phyloP scores from a whole-genome alignment of 2,329 filamentous ascomycete species.

The Lecanicillium sp. region DNA sequence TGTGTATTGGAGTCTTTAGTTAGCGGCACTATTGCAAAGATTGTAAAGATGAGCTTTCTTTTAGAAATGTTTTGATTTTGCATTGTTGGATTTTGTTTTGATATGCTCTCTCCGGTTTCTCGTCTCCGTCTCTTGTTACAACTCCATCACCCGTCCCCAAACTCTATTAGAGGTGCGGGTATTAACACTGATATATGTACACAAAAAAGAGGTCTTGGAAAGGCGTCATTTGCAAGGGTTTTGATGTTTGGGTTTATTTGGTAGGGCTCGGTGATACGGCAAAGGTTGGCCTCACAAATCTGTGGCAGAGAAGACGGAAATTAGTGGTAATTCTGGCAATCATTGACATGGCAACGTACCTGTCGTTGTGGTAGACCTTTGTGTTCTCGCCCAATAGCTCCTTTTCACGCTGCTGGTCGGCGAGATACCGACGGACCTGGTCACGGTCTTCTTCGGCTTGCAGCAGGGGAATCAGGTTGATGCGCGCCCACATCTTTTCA shows the following conservation, averaged over 20 bases:
- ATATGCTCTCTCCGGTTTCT: too few relatives aligned
- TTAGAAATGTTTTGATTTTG: too few relatives aligned
- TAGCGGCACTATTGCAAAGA: too few relatives aligned
- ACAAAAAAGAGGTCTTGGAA: slow-evolving; percentile 2
- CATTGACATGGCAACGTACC: slow-evolving; percentile 45
- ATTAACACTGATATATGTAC: slow-evolving; percentile 10
- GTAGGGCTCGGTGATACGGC: slow-evolving; percentile 59
- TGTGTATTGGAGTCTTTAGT: too few relatives aligned
- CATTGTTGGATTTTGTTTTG: too few relatives aligned
- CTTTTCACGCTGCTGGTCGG: slow-evolving; percentile 85
- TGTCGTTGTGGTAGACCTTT: slow-evolving; percentile 80
- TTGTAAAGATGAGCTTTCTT: too few relatives aligned
- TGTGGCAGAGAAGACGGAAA: slow-evolving; percentile 29
- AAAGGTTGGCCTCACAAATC: slow-evolving; percentile 76
- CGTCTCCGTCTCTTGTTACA: too few relatives aligned
- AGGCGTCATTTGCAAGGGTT: slow-evolving; percentile 1
- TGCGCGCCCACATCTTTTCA: slow-evolving; percentile 97
- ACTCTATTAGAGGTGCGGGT: background rate
- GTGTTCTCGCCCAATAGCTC: slow-evolving; percentile 76
- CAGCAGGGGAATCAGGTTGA: slow-evolving; percentile 86
- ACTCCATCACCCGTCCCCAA: background rate
- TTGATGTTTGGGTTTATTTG: slow-evolving; percentile 36
- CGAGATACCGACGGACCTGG: slow-evolving; percentile 76
- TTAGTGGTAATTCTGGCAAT: background rate
- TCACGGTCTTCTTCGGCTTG: slow-evolving; percentile 97